These are phyloP conservation scores for Setomelanomma holmii DNA, from an alignment of 2,329 filamentous ascomycete genomes.

Conservation along the genomic window DNA sequence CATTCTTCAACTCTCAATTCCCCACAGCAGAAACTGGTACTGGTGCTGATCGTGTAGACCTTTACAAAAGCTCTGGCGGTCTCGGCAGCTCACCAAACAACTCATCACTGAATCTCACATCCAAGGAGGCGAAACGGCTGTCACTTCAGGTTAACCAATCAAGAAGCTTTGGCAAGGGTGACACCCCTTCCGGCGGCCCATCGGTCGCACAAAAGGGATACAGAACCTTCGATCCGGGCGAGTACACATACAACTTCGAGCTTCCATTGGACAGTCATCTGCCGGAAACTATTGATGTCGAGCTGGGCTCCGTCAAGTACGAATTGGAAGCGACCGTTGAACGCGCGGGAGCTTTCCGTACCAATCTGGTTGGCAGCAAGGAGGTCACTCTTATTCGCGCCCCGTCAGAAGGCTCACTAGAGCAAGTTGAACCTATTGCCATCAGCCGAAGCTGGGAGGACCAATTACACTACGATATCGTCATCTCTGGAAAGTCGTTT, in stretches of 20 bases:
- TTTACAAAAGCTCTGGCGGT: slow-evolving; percentile 55
- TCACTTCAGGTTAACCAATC: slow-evolving; percentile 83
- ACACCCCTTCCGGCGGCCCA: slow-evolving; percentile 63
- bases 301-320: slow-evolving; percentile 86
- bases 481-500: slow-evolving; percentile 95
- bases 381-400: slow-evolving; percentile 85
- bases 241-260: slow-evolving; percentile 80
- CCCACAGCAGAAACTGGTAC: slow-evolving; percentile 65
- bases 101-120: slow-evolving; percentile 53
- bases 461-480: slow-evolving; percentile 92
- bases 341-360: slow-evolving; percentile 86
- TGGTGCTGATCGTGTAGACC: slow-evolving; percentile 68
- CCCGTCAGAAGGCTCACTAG: slow-evolving; percentile 84
- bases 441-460: slow-evolving; percentile 95
- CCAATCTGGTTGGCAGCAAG: slow-evolving; percentile 81
- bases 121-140: slow-evolving; percentile 68
- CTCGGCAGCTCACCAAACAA: slow-evolving; percentile 55
- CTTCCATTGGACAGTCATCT: slow-evolving; percentile 79
- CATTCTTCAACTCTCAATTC: slow-evolving; percentile 86
- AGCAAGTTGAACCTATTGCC: slow-evolving; percentile 91
- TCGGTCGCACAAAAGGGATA: slow-evolving; percentile 79
- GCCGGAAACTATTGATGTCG: slow-evolving; percentile 84
- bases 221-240: slow-evolving; percentile 80
- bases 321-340: slow-evolving; percentile 86
- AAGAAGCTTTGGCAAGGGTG: slow-evolving; percentile 83